phyloP scores from a whole-genome alignment of 1,139 yeast genomes.

The Yamadazyma diospyri region DNA sequence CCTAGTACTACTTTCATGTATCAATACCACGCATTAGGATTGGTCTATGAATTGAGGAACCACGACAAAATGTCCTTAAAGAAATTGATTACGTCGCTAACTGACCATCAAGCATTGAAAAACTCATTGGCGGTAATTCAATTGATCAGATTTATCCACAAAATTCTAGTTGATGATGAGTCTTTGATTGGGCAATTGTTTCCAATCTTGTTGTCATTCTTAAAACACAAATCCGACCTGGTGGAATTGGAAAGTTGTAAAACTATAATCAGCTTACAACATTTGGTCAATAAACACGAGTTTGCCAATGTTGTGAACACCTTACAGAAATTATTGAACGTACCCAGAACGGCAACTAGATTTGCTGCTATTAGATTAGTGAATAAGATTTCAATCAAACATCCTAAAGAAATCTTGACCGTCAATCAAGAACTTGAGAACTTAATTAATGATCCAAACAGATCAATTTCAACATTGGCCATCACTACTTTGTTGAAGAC shows the following conservation, averaged over 20 bases:
- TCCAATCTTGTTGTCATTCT: constrained; percentile 59
- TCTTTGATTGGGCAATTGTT: constrained; percentile 53
- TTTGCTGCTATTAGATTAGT: constrained; percentile 91
- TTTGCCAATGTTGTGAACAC: constrained; percentile 63
- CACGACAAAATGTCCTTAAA: constrained; percentile 93
- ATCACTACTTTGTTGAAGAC: constrained; percentile 94
- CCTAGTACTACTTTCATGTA: constrained; percentile 76
- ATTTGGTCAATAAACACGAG: constrained; percentile 58
- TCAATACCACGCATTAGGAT: constrained; percentile 94
- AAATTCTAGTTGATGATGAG: constrained; percentile 59
- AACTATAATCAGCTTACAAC: constrained; percentile 62
- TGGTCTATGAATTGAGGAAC: constrained; percentile 80
- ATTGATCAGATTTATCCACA: constrained; percentile 77
- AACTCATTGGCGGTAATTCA: constrained; percentile 80
- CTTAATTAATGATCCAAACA: constrained; percentile 80
- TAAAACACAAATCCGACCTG: constrained; percentile 82
- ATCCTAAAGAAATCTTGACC: constrained; percentile 73
- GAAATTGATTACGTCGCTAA: constrained; percentile 81
- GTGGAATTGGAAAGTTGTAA: constrained; percentile 94
- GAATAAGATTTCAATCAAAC: constrained; percentile 76
- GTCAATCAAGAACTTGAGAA: constrained; percentile 78
- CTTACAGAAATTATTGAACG: constrained; percentile 73
- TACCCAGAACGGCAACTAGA: constrained; percentile 86
- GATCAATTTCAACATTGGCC: constrained; percentile 97
- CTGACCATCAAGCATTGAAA: constrained; percentile 59